Conservation (phyloP, 768 basidiomycete genomes). For the Trametes cinnabarina region DNA sequence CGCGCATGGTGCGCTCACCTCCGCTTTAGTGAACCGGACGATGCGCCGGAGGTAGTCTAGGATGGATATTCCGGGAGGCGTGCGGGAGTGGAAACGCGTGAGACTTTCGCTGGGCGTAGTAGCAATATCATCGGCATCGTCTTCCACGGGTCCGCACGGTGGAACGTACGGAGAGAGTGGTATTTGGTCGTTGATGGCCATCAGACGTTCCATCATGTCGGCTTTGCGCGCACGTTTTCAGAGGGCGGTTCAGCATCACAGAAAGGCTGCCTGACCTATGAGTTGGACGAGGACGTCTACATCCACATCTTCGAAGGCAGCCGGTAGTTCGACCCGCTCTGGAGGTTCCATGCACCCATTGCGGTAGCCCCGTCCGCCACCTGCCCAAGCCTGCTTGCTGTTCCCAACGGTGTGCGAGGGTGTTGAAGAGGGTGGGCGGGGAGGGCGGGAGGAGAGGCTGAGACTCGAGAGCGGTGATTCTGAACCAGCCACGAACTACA, state of each 20-base stretch:
- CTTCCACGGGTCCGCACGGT: conserved; percentile 24
- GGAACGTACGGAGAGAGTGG: conserved; percentile 72
- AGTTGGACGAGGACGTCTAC: conserved; percentile 84
- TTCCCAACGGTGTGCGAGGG: conserved; percentile 16
- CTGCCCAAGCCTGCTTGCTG: conserved; percentile 11
- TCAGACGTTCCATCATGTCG: conserved; percentile 94
- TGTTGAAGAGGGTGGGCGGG: conserved; percentile 5
- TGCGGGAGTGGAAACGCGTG: conserved; percentile 94
- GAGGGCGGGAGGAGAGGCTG: conserved; percentile 4
- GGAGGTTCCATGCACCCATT: conserved; percentile 84
- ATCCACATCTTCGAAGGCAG: conserved; percentile 79
- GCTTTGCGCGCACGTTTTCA: conserved; percentile 47
- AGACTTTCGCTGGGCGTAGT: conserved; percentile 65
- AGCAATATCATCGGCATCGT: conserved; percentile 22
- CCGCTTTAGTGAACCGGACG: conserved; percentile 92
- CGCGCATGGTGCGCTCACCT: conserved; percentile 50
- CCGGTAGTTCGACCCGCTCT: conserved; percentile 76
- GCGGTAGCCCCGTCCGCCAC: conserved; percentile 39
- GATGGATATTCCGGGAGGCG: conserved; percentile 83
- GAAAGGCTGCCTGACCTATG: conserved; percentile 57
- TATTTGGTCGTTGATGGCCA: conserved; percentile 94
- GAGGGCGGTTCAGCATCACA: background rate
- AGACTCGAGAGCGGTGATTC: background rate
- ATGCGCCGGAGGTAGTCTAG: conserved; percentile 94
- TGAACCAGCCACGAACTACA: background rate